Evolutionary conservation across 768 basidiomycete genomes (phyloP), one percentile per base, ranked within the genome.

Genomic region (Antrodiella citrinella): DNA sequence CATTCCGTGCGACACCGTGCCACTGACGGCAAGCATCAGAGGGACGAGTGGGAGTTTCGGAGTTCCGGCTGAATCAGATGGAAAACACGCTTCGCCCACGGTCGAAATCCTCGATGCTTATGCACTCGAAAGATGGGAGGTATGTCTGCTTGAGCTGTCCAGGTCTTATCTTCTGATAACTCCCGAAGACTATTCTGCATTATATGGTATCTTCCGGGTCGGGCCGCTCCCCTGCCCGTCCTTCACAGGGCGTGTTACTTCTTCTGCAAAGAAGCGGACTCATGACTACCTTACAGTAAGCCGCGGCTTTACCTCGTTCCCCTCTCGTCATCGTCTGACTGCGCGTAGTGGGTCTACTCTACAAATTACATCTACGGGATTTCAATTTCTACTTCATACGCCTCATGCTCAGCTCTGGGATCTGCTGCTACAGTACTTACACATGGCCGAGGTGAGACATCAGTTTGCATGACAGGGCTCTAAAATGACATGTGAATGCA

Each of bases 341-440:
- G 21, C 41, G 7, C 41, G 22, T 13, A 81, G 78, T 52, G 81
- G 80, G 43, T 73, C 72, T 45, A 66, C 75, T 50, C 72, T 82
- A 39, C 81, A 83, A 61, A 99, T 99, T 64, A 97, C 94, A 12
- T 95, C 92, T 13, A 75, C 81, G 11, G 96, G 96, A 9, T 98
- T 99, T 64, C 95, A 97, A 62, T 98, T 99, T 63, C 77, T 99
- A 44, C 77, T 99, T 20, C 88, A 96, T 63, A 84, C 93, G 23
- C 88, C 95, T 19, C 91, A 96, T 59, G 89, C 84, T 23, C 96
- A 99, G 63, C 70, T 98, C 15, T 99, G 96, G 96, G 91, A 91
- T 62, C 70, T 98, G 26, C 69, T 99, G 53, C 76, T 97, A 24
- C 88, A 91, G 57, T 99, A 97, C 64, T 70, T 99, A 44, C 77